Evolutionary conservation across 1,139 yeast species (phyloP).

Genomic region (Taphrina deformans): DNA sequence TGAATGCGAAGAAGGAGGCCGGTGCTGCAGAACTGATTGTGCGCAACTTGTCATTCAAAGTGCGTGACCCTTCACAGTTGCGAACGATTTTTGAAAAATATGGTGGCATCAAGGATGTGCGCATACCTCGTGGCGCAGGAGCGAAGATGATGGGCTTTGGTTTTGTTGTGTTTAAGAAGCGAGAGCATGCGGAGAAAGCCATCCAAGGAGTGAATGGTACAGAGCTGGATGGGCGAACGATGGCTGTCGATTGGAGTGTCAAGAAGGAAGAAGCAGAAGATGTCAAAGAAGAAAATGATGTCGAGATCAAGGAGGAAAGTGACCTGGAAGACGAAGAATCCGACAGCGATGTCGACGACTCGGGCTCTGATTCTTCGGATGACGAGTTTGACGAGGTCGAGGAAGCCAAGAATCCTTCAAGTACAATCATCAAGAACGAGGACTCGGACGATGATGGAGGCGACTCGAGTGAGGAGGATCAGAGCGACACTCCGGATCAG

Average conservation of each 20-base stretch:
- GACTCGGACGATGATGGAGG: constrained; percentile 41
- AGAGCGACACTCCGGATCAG: constrained; percentile 45
- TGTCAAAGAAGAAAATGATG: constrained; percentile 43
- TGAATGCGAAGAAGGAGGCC: constrained; percentile 37
- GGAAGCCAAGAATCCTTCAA: constrained; percentile 16
- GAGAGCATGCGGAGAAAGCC: constrained; percentile 75
- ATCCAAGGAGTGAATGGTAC: constrained; percentile 70
- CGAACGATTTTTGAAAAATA: constrained; percentile 68
- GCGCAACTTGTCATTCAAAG: constrained; percentile 94
- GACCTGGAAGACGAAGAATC: constrained; percentile 43
- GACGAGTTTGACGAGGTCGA: constrained; percentile 40
- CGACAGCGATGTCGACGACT: constrained; percentile 42
- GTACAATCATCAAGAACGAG: neutral
- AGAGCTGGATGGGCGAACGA: constrained; percentile 85
- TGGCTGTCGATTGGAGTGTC: constrained; percentile 90
- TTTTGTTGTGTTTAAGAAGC: constrained; percentile 84
- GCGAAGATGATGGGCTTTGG: constrained; percentile 96
- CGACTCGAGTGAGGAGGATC: constrained; percentile 41
- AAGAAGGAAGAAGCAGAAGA: constrained; percentile 69
- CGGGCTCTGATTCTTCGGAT: constrained; percentile 41
- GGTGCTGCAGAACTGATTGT: constrained; percentile 55
- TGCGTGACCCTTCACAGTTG: constrained; percentile 71
- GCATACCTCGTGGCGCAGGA: constrained; percentile 81
- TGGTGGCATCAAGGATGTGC: constrained; percentile 87
- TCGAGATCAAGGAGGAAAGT: constrained; percentile 43